These are phyloP conservation scores for Pythium sukuiense DNA, from an alignment of 352 stramenopile genomes.

Conservation along the genomic window DNA sequence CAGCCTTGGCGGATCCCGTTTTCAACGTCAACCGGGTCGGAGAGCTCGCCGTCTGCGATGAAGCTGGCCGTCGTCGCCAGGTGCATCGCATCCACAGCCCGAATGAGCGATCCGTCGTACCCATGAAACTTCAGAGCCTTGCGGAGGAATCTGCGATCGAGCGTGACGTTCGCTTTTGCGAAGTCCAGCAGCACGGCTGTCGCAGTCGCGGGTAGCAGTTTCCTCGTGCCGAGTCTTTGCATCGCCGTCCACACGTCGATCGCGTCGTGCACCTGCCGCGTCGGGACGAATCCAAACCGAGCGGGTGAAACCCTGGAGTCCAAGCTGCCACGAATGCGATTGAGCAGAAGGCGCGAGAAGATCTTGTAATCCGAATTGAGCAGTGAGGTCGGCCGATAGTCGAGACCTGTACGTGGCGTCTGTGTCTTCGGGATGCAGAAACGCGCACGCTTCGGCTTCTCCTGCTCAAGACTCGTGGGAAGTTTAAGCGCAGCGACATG, in stretches of 20 bases:
- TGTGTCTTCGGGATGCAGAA: conserved; percentile 11
- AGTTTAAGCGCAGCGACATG: too few species aligned
- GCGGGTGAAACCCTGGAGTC: not conserved
- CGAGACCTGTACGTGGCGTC: not conserved
- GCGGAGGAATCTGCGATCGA: not conserved
- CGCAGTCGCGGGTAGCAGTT: not conserved
- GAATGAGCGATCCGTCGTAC: not conserved
- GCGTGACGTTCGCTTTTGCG: conserved; percentile 17
- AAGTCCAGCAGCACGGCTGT: conserved; percentile 14
- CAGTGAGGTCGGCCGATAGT: conserved; percentile 9
- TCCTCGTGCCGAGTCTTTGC: not conserved
- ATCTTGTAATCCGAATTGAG: conserved; percentile 22
- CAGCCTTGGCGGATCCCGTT: conserved; percentile 14
- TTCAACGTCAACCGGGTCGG: not conserved
- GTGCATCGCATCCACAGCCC: not conserved
- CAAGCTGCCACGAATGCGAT: not conserved
- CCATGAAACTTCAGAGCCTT: not conserved
- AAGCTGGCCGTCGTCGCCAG: conserved; percentile 3
- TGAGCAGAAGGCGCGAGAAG: conserved; percentile 1
- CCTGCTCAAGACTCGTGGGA: too few species aligned
- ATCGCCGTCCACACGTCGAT: conserved; percentile 15
- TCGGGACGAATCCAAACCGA: conserved; percentile 13
- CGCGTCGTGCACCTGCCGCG: conserved; percentile 8
- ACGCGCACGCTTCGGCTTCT: too few species aligned
- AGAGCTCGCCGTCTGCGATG: not conserved